phyloP scores from a whole-genome alignment of 345 rosid species.

The Raphanus sativus region DNA sequence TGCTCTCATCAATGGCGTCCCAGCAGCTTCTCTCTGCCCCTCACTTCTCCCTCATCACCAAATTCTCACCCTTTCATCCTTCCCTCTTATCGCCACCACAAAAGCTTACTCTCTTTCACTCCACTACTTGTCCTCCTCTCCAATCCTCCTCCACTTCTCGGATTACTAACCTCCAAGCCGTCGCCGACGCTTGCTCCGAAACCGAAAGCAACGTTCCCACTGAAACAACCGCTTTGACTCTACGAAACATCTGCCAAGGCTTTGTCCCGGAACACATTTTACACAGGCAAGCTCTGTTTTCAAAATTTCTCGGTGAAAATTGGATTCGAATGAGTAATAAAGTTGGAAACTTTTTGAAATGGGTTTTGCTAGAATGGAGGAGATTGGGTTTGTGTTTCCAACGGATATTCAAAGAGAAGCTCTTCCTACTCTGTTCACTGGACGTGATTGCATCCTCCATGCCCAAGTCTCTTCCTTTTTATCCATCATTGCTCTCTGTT shows the following conservation, averaged over 20 bases:
- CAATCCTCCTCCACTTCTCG: background rate
- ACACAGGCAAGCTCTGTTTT: conserved; percentile 26
- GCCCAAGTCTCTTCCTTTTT: conserved; percentile 63
- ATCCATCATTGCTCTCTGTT: conserved; percentile 8
- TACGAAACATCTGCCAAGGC: conserved; percentile 33
- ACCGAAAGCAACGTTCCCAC: conserved; percentile 1
- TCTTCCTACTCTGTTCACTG: conserved; percentile 63
- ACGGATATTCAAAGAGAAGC: conserved; percentile 76
- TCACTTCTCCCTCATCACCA: conserved; percentile 19
- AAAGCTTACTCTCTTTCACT: background rate
- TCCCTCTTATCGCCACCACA: conserved; percentile 9
- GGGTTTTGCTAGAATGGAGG: conserved; percentile 50
- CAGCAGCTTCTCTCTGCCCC: conserved; percentile 33
- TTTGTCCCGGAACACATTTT: conserved; percentile 36
- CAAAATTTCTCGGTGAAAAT: background rate
- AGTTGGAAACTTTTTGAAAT: background rate
- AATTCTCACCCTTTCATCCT: background rate
- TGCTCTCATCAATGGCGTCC: conserved; percentile 29
- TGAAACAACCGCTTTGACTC: conserved; percentile 19
- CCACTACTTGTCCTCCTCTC: conserved; percentile 4
- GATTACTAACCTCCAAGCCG: conserved; percentile 2
- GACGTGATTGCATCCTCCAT: conserved; percentile 81
- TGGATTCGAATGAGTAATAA: background rate
- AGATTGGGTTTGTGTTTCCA: conserved; percentile 59
- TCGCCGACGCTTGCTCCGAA: conserved; percentile 9